Conservation (phyloP, 257 asterid genomes). For the Ocimum tenuiflorum region DNA sequence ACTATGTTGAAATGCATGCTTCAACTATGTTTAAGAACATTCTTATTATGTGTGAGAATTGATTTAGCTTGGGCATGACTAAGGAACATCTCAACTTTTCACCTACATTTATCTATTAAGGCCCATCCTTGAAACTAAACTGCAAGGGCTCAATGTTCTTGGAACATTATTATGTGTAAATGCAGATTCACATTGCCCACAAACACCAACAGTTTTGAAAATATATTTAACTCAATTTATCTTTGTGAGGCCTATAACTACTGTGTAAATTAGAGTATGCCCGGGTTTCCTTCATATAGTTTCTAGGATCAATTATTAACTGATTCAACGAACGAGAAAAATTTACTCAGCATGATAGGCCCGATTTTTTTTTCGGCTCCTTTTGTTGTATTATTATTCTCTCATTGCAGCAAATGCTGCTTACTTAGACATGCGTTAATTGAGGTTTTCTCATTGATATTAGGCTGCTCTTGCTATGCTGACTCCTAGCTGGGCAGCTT, state of each 20-base stretch:
- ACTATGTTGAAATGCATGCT: not conserved
- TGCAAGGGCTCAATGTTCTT: conserved; percentile 3
- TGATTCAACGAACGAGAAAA: not conserved
- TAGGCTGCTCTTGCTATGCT: conserved; percentile 97
- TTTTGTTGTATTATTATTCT: not conserved
- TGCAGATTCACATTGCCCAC: not conserved
- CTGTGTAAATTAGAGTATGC: not conserved
- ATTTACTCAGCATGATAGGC: not conserved
- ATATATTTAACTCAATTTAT: not conserved
- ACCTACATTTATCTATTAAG: conserved; percentile 6
- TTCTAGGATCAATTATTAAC: not conserved
- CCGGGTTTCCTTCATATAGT: not conserved
- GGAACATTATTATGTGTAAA: not conserved
- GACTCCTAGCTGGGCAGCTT: conserved; percentile 98
- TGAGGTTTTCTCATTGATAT: conserved; percentile 20
- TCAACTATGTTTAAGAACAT: conserved; percentile 9
- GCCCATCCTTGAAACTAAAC: conserved; percentile 17
- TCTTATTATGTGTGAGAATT: not conserved
- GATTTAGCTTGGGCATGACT: not conserved
- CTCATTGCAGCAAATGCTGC: conserved; percentile 10
- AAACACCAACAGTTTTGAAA: not conserved
- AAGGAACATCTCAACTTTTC: not conserved
- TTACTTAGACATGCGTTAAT: conserved; percentile 12
- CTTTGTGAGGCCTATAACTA: not conserved
- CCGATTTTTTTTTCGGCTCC: not conserved